Evolutionary conservation across 257 asterid species (phyloP), one percentile per base, ranked within the genome.

Genomic region (Linderniella brevidens): DNA sequence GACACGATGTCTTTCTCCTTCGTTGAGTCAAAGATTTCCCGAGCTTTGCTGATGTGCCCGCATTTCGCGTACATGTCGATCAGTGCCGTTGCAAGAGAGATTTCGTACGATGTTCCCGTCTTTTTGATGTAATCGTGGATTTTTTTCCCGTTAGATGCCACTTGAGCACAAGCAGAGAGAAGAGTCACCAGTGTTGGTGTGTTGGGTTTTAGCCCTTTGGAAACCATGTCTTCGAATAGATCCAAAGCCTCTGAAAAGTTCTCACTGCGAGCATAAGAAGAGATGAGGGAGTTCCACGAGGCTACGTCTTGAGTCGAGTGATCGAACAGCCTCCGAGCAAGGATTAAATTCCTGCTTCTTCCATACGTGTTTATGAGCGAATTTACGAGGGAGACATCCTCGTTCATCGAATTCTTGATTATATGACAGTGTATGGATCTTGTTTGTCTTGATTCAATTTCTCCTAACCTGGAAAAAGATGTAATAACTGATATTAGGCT

Each of bases 21-120:
- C 51, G 76, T 55, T 3, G 65, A 66, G 65, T 78, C 70, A 41
- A 81, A 86, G 46, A 78, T 58, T 66, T 78, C 75, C 60, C 70
- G 72, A 0, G 92, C 73, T 48, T 10, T 68, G 46, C 60, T 56
- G 8, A 81, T 67, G 37, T 66, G 54, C 52, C 93, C 94, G 38
- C 96, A 81, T 67, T 81, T 86, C 35, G 86, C 88, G 16, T 78
- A 86, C 93, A 81, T 78, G 60, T 81, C 88, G 43, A 70, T 53
- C 52, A 86, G 55, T 8, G 96, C 77, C 37, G 92, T 78, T 13
- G 71, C 74, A 64, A 86, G 68, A 18, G 77, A 48, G 19, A 73
- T 56, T 52, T 60, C 80, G 37, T 37, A 36, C 54, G 41, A 57
- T 29, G 61, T 50, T 41, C 66, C 80, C 18, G 17, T 29, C 57